A percentile compares a stretch with the other conserved stretches of the same genome.
Evolutionary conservation across 352 stramenopile species (phyloP).

Genomic region (Phytopythium kandeliae): DNA sequence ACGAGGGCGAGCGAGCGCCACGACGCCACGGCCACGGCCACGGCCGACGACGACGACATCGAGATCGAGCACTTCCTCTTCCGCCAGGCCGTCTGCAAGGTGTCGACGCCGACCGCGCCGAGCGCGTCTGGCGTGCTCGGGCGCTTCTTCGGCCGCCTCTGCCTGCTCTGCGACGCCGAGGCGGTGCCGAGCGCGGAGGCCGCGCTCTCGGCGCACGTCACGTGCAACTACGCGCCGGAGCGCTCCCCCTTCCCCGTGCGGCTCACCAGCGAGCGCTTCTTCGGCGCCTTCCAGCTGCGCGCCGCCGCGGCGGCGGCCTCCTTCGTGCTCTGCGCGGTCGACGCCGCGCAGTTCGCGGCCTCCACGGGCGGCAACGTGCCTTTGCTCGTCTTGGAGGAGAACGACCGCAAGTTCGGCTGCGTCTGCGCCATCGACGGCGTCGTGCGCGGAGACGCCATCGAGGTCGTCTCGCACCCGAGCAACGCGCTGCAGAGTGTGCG

Average conservation of each 20-base stretch:
- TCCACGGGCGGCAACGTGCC: slow-evolving; percentile 36
- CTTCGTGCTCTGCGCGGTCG: slow-evolving; percentile 51
- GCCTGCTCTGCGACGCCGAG: slow-evolving; percentile 41
- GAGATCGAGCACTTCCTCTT: slow-evolving; percentile 61
- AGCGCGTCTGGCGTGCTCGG: slow-evolving; percentile 46
- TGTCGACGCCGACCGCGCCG: slow-evolving; percentile 25
- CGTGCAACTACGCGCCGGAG: slow-evolving; percentile 48
- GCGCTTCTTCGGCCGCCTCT: slow-evolving; percentile 39
- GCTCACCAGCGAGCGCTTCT: slow-evolving; percentile 44
- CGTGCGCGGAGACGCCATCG: slow-evolving; percentile 15
- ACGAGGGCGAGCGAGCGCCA: too few species aligned
- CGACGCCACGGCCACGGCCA: too few species aligned
- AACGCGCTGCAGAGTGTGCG: slow-evolving; percentile 51
- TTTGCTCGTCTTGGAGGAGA: slow-evolving; percentile 41
- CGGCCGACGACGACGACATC: slow-evolving; percentile 36
- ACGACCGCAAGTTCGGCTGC: slow-evolving; percentile 60
- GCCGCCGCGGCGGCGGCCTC: slow-evolving; percentile 8
- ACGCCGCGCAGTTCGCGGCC: slow-evolving; percentile 43
- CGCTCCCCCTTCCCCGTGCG: slow-evolving; percentile 41
- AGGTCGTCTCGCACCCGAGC: slow-evolving; percentile 58
- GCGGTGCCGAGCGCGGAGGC: slow-evolving; percentile 35
- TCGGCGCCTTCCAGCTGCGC: slow-evolving; percentile 25
- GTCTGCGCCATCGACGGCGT: slow-evolving; percentile 3
- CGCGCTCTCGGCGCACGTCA: slow-evolving; percentile 27
- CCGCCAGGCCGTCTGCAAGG: slow-evolving; percentile 55